These are phyloP conservation scores for Polychytrium aggregatum DNA, from an alignment of 192 early-diverging fungal species.

Conservation along the genomic window DNA sequence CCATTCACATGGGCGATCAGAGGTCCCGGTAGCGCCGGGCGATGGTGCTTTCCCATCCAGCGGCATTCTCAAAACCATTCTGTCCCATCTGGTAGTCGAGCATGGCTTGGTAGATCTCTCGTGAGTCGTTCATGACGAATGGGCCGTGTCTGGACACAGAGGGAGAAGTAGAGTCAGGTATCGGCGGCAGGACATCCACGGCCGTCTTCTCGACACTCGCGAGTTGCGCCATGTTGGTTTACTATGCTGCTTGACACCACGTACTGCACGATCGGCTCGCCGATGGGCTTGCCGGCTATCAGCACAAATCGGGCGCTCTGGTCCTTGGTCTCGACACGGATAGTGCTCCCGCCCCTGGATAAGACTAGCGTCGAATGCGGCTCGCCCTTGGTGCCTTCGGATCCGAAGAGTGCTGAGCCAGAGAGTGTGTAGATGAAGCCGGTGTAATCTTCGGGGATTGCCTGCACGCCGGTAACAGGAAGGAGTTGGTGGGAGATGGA, in stretches of 20 bases:
- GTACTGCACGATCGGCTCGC: constrained; percentile 51
- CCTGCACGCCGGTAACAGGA: too few relatives aligned
- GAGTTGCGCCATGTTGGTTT: too few relatives aligned
- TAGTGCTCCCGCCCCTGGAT: constrained; percentile 17
- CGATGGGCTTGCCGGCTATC: constrained; percentile 42
- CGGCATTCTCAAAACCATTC: constrained; percentile 63
- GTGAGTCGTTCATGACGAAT: constrained; percentile 54
- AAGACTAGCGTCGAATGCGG: constrained; percentile 36
- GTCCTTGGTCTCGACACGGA: constrained; percentile 29
- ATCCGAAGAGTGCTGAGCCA: constrained; percentile 42
- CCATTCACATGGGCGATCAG: too few relatives aligned
- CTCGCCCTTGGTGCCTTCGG: constrained; percentile 11
- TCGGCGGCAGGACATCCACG: too few relatives aligned
- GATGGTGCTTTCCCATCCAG: constrained; percentile 31
- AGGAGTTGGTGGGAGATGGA: too few relatives aligned
- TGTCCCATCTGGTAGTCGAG: constrained; percentile 44
- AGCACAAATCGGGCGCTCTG: constrained; percentile 44
- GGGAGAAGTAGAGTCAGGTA: constrained; percentile 56
- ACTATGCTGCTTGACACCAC: too few relatives aligned
- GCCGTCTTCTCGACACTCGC: too few relatives aligned
- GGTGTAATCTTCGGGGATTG: constrained; percentile 41
- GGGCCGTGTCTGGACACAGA: constrained; percentile 46
- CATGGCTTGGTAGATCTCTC: constrained; percentile 41
- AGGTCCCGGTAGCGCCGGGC: too few relatives aligned
- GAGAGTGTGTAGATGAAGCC: constrained; percentile 54